A percentile compares a stretch with the other conserved stretches of the same genome.
These are phyloP conservation scores for Polyporus tsugae DNA, from an alignment of 1,284 basidiomycete genomes.

Conservation along the genomic window DNA sequence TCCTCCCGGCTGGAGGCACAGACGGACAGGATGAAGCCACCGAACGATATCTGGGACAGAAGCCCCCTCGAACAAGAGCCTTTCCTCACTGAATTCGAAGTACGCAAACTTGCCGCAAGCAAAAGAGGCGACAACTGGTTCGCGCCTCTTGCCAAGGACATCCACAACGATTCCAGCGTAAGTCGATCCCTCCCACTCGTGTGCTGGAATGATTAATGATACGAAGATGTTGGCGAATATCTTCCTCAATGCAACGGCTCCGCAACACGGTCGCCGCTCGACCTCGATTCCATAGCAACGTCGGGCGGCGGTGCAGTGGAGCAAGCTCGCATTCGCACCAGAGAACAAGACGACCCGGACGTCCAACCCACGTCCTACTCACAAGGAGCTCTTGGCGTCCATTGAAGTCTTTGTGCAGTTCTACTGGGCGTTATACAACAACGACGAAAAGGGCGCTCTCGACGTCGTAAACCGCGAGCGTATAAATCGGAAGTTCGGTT, in stretches of 20 bases:
- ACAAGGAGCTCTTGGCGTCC: constrained; percentile 1
- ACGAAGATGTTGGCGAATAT: not conserved
- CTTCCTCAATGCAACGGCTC: not conserved
- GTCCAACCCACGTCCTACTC: not conserved
- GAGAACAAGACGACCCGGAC: constrained; percentile 1
- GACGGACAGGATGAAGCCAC: not conserved
- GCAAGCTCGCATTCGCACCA: constrained; percentile 30
- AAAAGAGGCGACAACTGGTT: constrained; percentile 26
- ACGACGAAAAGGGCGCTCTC: constrained; percentile 11
- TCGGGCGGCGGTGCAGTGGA: constrained; percentile 35
- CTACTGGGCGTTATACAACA: constrained; percentile 37
- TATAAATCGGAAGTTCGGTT: constrained; percentile 18
- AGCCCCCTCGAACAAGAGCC: constrained; percentile 42
- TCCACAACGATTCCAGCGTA: constrained; percentile 16
- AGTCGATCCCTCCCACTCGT: constrained; percentile 1
- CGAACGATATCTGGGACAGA: constrained; percentile 31
- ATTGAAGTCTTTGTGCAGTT: constrained; percentile 37
- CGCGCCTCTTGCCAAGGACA: constrained; percentile 18
- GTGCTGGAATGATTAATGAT: not conserved
- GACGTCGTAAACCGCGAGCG: constrained; percentile 20
- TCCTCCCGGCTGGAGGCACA: not conserved
- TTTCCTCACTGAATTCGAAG: constrained; percentile 37
- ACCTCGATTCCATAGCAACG: constrained; percentile 17
- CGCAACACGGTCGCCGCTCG: not conserved
- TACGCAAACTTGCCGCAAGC: constrained; percentile 9